Evolutionary conservation across 2,329 filamentous ascomycete species (phyloP), one percentile per base, ranked within the genome.

Genomic region (Canariomyces notabilis): DNA sequence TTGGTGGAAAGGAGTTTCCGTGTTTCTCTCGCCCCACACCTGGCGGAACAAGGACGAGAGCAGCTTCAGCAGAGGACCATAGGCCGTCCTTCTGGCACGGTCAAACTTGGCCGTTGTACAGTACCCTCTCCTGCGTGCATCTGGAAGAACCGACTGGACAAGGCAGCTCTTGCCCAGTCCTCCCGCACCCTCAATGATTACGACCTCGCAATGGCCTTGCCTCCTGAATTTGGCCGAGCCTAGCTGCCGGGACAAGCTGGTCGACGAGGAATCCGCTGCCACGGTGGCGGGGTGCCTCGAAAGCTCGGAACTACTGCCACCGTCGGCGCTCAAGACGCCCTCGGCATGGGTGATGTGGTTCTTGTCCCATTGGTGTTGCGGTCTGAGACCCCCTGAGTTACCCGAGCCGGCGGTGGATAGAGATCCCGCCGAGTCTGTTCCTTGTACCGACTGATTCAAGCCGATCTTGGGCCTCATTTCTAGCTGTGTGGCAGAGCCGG

Each of bases 101-200:
- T 85, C 81, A 49, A 84, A 84, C 58, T 84, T 84, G 33, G 80
- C 76, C 23, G 78, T 82, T 6, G 80, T 78, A 56, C 79, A 83
- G 58, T 83, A 84, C 2, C 81, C 81, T 48, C 75, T 73, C 37
- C 76, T 72, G 40, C 80, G 70, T 14, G 77, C 77, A 53, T 84
- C 80, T 2, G 75, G 68, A 34, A 83, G 70, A 5, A 83, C 75
- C 7, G 79, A 80, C 56, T 83, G 79, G 20, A 83, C 76, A 14
- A 85, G 69, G 48, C 76, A 79, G 52, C 75, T 83, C 61, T 85
- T 85, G 14, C 81, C 81, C n/a, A 83, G 64, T 1, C 81, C 81
- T 3, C 75, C 79, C 11, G 75, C 70, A 22, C 81, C 81, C 54
- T 82, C 76, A 42, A 85, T 73, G 14, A 73, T 72, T 16, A 83